phyloP scores from a whole-genome alignment of 352 stramenopile species.

The Phytophthora quininea region DNA sequence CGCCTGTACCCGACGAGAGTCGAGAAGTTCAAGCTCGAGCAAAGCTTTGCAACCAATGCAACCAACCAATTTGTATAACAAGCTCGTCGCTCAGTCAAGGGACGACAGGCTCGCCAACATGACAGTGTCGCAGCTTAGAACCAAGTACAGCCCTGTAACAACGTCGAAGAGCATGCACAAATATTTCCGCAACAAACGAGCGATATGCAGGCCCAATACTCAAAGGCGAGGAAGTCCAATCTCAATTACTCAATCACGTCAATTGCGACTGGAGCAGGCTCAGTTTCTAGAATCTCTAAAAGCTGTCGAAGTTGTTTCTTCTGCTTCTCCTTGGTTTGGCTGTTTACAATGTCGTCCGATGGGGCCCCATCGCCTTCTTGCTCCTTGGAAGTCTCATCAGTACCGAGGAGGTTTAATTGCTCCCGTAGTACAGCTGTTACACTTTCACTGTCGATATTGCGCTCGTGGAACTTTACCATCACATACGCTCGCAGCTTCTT shows the following conservation, averaged over 20 bases:
- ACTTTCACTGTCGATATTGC: conserved; percentile 57
- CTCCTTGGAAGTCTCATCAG: conserved; percentile 22
- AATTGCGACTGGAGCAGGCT: conserved; percentile 4
- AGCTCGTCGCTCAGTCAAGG: no score
- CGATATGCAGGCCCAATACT: no score
- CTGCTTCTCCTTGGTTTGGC: conserved; percentile 39
- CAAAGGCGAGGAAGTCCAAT: no score
- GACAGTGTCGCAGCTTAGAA: no score
- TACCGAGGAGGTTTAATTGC: conserved; percentile 58
- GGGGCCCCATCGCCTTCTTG: conserved; percentile 3
- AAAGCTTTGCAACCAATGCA: no score
- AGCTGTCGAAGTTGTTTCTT: conserved; percentile 44
- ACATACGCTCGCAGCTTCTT: conserved; percentile 71
- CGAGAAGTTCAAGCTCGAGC: no score
- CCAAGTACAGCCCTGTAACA: no score
- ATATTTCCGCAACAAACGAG: no score
- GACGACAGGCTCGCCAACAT: no score
- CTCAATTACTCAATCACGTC: conserved; percentile 1
- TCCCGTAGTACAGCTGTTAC: conserved; percentile 56
- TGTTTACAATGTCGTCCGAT: conserved; percentile 21
- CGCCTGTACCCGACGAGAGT: no score
- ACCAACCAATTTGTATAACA: no score
- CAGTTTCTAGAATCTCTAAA: conserved; percentile 40
- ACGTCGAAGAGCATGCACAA: no score
- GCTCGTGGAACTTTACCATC: conserved; percentile 80